Conservation (phyloP, 345 rosid species). For the Firmiana major region DNA sequence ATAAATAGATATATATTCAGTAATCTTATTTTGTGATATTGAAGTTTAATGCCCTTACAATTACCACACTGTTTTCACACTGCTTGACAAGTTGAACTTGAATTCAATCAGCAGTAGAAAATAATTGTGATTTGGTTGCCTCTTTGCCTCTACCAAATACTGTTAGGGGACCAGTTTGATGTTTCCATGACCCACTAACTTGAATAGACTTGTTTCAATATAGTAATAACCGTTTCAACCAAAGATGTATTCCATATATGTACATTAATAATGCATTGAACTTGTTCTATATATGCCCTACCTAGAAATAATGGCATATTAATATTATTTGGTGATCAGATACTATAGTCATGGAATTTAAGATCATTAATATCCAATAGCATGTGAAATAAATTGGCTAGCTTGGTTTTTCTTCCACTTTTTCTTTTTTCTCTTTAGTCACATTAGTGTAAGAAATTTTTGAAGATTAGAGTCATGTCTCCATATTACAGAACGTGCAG, state of each 20-base stretch:
- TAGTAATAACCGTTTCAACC: background rate
- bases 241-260: background rate
- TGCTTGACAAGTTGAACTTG: background rate
- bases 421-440: background rate
- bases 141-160: slow-evolving; percentile 1
- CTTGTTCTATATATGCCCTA: background rate
- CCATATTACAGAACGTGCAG: background rate
- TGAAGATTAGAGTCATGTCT: slow-evolving; percentile 5
- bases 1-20: background rate
- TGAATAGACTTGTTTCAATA: background rate
- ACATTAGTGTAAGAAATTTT: background rate
- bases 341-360: background rate
- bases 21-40: background rate
- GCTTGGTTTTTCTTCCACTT: background rate
- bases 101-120: background rate
- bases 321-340: background rate
- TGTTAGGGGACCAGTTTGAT: slow-evolving; percentile 7
- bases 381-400: slow-evolving; percentile 1
- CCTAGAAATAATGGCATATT: background rate
- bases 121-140: background rate
- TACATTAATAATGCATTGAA: background rate
- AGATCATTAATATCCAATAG: background rate
- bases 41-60: background rate
- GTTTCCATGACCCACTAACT: slow-evolving; percentile 10
- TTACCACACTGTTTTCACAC: background rate